These are phyloP conservation scores for Suillus decipiens DNA, from an alignment of 768 basidiomycete genomes.

Conservation along the genomic window DNA sequence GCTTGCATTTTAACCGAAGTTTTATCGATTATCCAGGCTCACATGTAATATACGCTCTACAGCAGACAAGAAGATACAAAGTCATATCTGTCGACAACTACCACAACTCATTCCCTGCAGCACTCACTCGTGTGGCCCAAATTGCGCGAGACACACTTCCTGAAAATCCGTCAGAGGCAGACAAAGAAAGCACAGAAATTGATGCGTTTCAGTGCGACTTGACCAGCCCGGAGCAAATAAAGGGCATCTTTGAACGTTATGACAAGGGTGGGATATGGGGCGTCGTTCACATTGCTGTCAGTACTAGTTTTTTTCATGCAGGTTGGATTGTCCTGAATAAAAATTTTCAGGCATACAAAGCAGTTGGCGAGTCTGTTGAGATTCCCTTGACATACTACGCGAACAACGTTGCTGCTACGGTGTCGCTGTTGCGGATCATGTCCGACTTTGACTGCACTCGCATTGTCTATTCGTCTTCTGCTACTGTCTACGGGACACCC, in stretches of 20 bases:
- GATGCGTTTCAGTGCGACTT: slow-evolving; percentile 75
- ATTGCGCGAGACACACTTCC: slow-evolving; percentile 78
- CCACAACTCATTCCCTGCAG: slow-evolving; percentile 83
- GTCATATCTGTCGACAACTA: slow-evolving; percentile 95
- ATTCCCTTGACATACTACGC: slow-evolving; percentile 91
- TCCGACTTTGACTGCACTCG: slow-evolving; percentile 78
- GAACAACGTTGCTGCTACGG: slow-evolving; percentile 90
- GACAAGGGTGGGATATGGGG: slow-evolving; percentile 94
- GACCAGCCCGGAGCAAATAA: slow-evolving; percentile 68
- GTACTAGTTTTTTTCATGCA: slow-evolving; percentile 30
- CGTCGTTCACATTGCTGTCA: slow-evolving; percentile 90
- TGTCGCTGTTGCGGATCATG: slow-evolving; percentile 87
- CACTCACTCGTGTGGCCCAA: slow-evolving; percentile 75
- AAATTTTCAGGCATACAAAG: slow-evolving; percentile 81
- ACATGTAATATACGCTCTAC: slow-evolving; percentile 85
- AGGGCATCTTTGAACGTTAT: slow-evolving; percentile 80
- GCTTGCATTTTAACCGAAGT: slow-evolving; percentile 14
- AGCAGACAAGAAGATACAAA: slow-evolving; percentile 86
- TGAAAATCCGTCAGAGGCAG: slow-evolving; percentile 59
- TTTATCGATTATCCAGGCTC: slow-evolving; percentile 58
- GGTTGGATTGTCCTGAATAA: background rate
- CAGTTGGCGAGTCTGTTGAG: slow-evolving; percentile 95
- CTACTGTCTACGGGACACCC: slow-evolving; percentile 97
- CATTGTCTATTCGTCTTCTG: slow-evolving; percentile 96
- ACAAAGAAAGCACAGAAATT: slow-evolving; percentile 72